Percentiles rank a stretch among this genome's conserved stretches.
These are phyloP conservation scores for Oldenlandia corymbosa DNA, from an alignment of 257 asterid genomes.

Conservation along the genomic window DNA sequence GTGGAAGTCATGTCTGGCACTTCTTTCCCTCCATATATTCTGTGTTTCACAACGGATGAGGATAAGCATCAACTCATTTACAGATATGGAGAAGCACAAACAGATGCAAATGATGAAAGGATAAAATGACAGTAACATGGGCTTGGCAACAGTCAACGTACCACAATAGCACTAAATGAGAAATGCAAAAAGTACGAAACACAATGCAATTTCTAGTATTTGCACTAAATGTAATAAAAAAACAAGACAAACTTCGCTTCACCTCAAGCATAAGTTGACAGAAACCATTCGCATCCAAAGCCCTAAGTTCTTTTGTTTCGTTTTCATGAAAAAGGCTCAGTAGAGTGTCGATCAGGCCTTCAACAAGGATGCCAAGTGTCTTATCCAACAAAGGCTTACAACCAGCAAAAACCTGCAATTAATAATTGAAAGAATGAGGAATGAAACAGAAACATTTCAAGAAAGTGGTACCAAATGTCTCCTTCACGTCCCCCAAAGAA, in stretches of 20 bases:
- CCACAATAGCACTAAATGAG: background rate
- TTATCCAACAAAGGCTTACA: constrained; percentile 91
- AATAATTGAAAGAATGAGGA: constrained; percentile 9
- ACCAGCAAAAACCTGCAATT: constrained; percentile 79
- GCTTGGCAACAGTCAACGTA: background rate
- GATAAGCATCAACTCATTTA: background rate
- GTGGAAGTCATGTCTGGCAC: background rate
- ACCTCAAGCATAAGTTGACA: constrained; percentile 99
- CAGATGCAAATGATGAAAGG: background rate
- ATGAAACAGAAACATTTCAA: constrained; percentile 1
- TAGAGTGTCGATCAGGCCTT: constrained; percentile 86
- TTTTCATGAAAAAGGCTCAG: constrained; percentile 80
- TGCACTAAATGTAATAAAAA: background rate
- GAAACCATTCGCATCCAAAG: constrained; percentile 85
- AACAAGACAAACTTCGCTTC: constrained; percentile 13
- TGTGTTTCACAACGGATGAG: too few relatives aligned
- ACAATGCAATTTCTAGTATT: background rate
- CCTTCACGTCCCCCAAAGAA: too few relatives aligned
- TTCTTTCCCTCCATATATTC: background rate
- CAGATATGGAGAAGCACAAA: background rate
- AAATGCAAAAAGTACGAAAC: background rate
- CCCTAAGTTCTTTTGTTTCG: constrained; percentile 52
- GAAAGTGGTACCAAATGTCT: background rate
- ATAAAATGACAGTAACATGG: background rate
- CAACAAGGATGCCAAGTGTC: constrained; percentile 90